These are phyloP conservation scores for Rhizoclosmatium sp. DNA, from an alignment of 192 early-diverging fungal species.

Conservation along the genomic window DNA sequence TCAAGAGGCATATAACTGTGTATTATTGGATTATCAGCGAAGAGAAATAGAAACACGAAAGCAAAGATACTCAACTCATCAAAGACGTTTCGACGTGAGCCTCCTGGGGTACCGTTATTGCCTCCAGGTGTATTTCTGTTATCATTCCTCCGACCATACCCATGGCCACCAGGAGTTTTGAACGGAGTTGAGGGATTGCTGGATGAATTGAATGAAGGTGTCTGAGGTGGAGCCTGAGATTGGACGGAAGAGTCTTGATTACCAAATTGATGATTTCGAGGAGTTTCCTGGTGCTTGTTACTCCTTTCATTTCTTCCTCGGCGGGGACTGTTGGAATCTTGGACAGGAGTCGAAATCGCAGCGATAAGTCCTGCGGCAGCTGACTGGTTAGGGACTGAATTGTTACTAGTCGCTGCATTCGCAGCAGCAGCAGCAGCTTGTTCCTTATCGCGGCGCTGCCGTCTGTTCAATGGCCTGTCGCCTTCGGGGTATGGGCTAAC, in stretches of 20 bases:
- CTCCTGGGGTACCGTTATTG: not conserved
- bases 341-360: too few relatives aligned
- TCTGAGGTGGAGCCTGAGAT: not conserved
- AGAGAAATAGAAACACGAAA: not conserved
- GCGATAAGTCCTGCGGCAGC: too few relatives aligned
- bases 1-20: conserved; percentile 38
- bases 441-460: too few relatives aligned
- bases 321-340: not conserved
- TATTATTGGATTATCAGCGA: not conserved
- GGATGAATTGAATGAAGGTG: too few relatives aligned
- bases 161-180: too few relatives aligned
- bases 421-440: too few relatives aligned
- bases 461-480: too few relatives aligned
- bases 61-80: conserved; percentile 15
- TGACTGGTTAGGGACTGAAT: too few relatives aligned
- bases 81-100: conserved; percentile 10
- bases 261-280: not conserved
- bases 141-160: not conserved
- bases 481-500: too few relatives aligned
- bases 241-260: not conserved
- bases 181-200: too few relatives aligned
- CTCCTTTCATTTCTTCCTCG: not conserved
- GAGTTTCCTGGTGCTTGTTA: not conserved
- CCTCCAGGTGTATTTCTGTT: not conserved
- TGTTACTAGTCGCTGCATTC: too few relatives aligned